These are phyloP conservation scores for Scheffersomyces parashehatae DNA, from an alignment of 1,139 yeast genomes.

Conservation along the genomic window DNA sequence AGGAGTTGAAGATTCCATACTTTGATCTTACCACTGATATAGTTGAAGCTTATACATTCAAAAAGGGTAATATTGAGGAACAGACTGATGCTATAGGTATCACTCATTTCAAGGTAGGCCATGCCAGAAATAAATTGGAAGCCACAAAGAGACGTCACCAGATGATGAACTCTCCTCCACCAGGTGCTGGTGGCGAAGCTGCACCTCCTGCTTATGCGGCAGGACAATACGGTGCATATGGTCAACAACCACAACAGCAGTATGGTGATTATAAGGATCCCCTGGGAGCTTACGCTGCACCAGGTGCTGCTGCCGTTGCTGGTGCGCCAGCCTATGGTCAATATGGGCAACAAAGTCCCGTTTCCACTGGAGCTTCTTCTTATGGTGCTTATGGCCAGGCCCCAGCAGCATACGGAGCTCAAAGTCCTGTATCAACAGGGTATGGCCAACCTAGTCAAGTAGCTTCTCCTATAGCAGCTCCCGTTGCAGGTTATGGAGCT, in stretches of 20 bases:
- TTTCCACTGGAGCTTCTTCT: constrained; percentile 19
- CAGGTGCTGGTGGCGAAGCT: constrained; percentile 25
- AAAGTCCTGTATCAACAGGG: constrained; percentile 9
- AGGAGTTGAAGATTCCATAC: constrained; percentile 94
- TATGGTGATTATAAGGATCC: constrained; percentile 26
- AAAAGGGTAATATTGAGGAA: constrained; percentile 91
- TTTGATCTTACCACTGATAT: constrained; percentile 85
- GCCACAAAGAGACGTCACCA: constrained; percentile 78
- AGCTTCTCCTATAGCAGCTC: constrained; percentile 12
- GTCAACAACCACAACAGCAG: constrained; percentile 12
- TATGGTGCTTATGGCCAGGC: constrained; percentile 11
- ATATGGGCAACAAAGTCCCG: constrained; percentile 9
- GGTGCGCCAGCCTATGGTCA: constrained; percentile 28
- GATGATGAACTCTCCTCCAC: constrained; percentile 33
- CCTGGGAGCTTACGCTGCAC: constrained; percentile 9
- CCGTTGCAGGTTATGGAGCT: constrained; percentile 18
- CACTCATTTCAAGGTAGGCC: constrained; percentile 87
- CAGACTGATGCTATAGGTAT: constrained; percentile 82
- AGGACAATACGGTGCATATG: constrained; percentile 8
- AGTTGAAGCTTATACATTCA: constrained; percentile 70
- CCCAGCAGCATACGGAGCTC: constrained; percentile 15
- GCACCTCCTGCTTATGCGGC: not conserved
- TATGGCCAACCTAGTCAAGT: constrained; percentile 5
- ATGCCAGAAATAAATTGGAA: constrained; percentile 80
- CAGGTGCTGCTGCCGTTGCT: constrained; percentile 13